Evolutionary conservation across 345 rosid species (phyloP), one percentile per base, ranked within the genome.

Genomic region (Dipteronia sinensis): DNA sequence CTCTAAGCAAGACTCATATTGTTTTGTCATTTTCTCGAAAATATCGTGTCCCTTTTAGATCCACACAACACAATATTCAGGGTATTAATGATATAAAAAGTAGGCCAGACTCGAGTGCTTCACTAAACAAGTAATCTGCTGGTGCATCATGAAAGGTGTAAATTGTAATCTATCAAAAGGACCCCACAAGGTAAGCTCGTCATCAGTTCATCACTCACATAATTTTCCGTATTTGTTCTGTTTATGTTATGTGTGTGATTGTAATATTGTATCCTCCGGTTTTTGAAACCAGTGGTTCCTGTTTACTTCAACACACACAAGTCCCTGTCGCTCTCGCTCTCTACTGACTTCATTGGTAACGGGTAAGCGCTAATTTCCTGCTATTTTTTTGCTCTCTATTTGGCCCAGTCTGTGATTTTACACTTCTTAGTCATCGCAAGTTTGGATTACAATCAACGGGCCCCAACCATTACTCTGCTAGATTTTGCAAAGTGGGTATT

Each of bases 401-500:
- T 20, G 2, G 25, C 10, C 64, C 13, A 1, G 64, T 19, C 7
- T 59, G 64, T 7, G 58, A 53, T 12, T 15, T 16, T 53, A 53
- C 7, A 16, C n/a, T 15, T 16, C 7, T 53, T 53, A 53, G 58
- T 53, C 58, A 53, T 53, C n/a, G 5, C 58, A 16, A 17, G 58
- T 53, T 53, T 53, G 11, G n/a, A 53, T 67, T 44, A 23, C 56
- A 47, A 13, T 49, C 27, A 16, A 51, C 13, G 3, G 7, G 29
- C 12, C 25, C 11, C 22, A 59, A 58, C n/a, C 20, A 10, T 71
- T 34, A 16, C 63, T 9, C 55, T 67, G 80, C 61, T 34, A 10
- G 42, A 55, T 78, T 20, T 42, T 40, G 77, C 61, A 4, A 4
- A 40, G 64, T 76, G 76, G 78, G 70, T 68, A 25, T 72, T 55